Percentiles rank a stretch among this genome's conserved stretches.
Conservation (phyloP, 805 yeast species). For the Cyberlindnera euphorbiae region DNA sequence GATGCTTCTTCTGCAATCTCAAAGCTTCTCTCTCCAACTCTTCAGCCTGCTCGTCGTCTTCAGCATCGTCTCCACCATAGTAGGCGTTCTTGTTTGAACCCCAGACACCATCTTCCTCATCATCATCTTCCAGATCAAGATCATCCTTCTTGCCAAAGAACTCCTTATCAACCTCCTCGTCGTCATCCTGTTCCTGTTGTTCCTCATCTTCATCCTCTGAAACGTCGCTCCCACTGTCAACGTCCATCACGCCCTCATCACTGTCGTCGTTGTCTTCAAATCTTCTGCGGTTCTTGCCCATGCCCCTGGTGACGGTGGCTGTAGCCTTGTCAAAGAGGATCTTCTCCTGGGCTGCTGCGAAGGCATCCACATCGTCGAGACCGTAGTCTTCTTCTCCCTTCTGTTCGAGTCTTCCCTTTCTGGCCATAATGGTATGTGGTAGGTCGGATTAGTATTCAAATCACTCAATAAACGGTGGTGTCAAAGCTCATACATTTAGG, state of each 20-base stretch:
- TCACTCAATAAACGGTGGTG: too few species aligned
- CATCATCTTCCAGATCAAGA: slow-evolving; percentile 26
- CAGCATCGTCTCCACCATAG: slow-evolving; percentile 50
- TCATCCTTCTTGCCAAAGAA: slow-evolving; percentile 29
- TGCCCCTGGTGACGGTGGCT: slow-evolving; percentile 34
- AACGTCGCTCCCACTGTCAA: slow-evolving; percentile 32
- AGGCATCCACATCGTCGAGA: slow-evolving; percentile 64
- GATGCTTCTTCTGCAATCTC: slow-evolving; percentile 75
- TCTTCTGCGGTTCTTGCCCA: slow-evolving; percentile 19
- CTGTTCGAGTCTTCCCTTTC: slow-evolving; percentile 12
- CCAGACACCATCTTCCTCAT: slow-evolving; percentile 42
- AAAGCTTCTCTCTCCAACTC: slow-evolving; percentile 85
- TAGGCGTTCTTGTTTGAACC: slow-evolving; percentile 39
- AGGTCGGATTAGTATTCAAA: too few species aligned
- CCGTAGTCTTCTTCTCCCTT: slow-evolving; percentile 36
- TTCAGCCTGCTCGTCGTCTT: slow-evolving; percentile 67
- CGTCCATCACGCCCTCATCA: slow-evolving; percentile 47
- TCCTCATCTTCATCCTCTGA: slow-evolving; percentile 46
- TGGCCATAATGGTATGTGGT: slow-evolving; percentile 13
- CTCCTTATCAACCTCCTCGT: slow-evolving; percentile 26
- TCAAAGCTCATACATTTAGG: background rate
- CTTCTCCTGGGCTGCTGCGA: slow-evolving; percentile 55
- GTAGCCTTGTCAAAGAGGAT: slow-evolving; percentile 49
- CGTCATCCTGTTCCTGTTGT: slow-evolving; percentile 25
- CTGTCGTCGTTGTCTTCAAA: slow-evolving; percentile 42